These are phyloP conservation scores for Penicillium sp. DNA, from an alignment of 2,329 filamentous ascomycete genomes.

Conservation along the genomic window DNA sequence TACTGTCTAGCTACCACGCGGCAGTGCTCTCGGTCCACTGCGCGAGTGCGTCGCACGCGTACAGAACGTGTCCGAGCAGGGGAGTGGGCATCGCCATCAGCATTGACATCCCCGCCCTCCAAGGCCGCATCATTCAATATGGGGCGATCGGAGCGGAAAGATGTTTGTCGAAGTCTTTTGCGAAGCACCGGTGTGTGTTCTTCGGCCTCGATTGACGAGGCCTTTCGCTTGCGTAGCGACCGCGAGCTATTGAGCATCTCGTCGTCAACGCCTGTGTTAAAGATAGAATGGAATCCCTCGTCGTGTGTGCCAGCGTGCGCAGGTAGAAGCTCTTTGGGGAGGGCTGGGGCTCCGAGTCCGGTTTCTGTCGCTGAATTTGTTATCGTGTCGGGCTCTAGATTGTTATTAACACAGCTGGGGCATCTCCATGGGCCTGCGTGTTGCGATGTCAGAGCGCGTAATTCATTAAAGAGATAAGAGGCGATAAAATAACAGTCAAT, in stretches of 20 bases:
- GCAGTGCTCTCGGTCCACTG: conserved; percentile 39
- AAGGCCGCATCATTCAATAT: conserved; percentile 18
- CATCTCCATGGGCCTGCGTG: conserved; percentile 62
- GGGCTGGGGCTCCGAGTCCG: conserved; percentile 61
- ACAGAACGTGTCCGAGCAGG: conserved; percentile 54
- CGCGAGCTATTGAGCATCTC: conserved; percentile 74
- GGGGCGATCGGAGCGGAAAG: conserved; percentile 22
- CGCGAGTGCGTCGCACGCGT: conserved; percentile 57
- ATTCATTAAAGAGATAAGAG: not conserved
- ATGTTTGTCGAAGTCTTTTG: conserved; percentile 44
- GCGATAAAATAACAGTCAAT: not conserved
- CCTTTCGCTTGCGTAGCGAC: conserved; percentile 78
- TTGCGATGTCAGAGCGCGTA: conserved; percentile 37
- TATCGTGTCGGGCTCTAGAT: conserved; percentile 31
- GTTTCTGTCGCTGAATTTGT: conserved; percentile 34
- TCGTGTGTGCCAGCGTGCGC: conserved; percentile 62
- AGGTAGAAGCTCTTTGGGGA: conserved; percentile 70
- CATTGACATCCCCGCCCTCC: conserved; percentile 16
- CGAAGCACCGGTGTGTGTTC: conserved; percentile 45
- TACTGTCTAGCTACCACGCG: conserved; percentile 40
- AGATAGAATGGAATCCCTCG: conserved; percentile 72
- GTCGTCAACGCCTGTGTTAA: conserved; percentile 68
- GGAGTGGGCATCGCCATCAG: conserved; percentile 13
- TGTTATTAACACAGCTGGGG: conserved; percentile 51
- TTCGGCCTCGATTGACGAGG: conserved; percentile 65